Conservation (phyloP, 257 asterid species). For the Cruciata laevipes region DNA sequence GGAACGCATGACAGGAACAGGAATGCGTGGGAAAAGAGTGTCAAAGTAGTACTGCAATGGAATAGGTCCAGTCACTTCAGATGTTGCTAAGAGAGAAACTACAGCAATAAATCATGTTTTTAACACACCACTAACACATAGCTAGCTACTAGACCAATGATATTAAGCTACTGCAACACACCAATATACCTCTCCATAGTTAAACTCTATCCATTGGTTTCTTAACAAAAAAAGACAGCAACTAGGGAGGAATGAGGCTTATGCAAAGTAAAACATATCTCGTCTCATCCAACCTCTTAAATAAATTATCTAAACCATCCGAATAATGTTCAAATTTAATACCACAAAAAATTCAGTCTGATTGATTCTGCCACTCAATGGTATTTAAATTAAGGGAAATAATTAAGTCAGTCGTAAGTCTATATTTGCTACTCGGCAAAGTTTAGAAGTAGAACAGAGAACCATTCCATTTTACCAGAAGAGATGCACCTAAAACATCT, state of each 20-base stretch:
- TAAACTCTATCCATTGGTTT: not conserved
- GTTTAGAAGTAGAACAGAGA: not conserved
- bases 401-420: not conserved
- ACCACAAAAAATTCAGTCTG: not conserved
- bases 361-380: not conserved
- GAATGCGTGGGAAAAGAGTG: slow-evolving; percentile 92
- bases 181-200: not conserved
- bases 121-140: not conserved
- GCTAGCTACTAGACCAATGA: not conserved
- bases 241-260: not conserved
- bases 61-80: slow-evolving; percentile 17
- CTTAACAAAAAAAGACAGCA: not conserved
- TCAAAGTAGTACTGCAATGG: slow-evolving; percentile 87
- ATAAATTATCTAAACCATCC: not conserved
- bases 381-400: not conserved
- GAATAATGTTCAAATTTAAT: not conserved
- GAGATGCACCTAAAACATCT: not conserved
- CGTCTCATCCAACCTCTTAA: not conserved
- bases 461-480: not conserved
- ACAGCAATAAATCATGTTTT: not conserved
- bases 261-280: not conserved
- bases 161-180: not conserved
- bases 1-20: slow-evolving; percentile 74
- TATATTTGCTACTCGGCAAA: not conserved
- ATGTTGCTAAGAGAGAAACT: not conserved